Conservation (phyloP, 257 asterid genomes). For the Asclepias syriaca region DNA sequence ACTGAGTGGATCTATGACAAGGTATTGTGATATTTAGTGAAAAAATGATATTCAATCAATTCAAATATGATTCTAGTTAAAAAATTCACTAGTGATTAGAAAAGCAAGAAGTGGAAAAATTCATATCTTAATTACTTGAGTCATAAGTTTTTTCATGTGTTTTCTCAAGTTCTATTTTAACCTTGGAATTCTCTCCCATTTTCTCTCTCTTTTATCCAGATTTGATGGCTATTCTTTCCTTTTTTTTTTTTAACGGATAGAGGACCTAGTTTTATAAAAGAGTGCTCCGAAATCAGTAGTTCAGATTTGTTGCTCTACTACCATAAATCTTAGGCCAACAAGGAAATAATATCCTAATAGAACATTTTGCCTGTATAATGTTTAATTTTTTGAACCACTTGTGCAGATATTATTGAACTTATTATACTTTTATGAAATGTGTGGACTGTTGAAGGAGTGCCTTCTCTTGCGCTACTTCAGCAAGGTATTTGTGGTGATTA, state of each 20-base stretch:
- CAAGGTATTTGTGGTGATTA: constrained; percentile 43
- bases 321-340: no score
- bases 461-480: constrained; percentile 74
- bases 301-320: no score
- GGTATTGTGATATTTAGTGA: constrained; percentile 30
- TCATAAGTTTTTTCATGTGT: background rate
- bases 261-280: no score
- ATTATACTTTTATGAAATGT: constrained; percentile 79
- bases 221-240: no score
- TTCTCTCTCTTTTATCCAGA: no score
- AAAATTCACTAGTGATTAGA: background rate
- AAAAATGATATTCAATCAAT: background rate
- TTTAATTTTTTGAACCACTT: background rate
- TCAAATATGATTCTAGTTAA: constrained; percentile 7
- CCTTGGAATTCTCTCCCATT: no score
- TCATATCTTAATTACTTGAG: background rate
- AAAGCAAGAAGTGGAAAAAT: no score
- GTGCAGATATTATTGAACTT: constrained; percentile 76
- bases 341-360: no score
- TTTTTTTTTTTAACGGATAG: no score
- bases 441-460: constrained; percentile 70
- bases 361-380: background rate
- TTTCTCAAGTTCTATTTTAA: background rate
- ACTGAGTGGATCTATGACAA: constrained; percentile 83
- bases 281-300: no score